Percentiles rank a stretch among this genome's conserved stretches.
phyloP scores from a whole-genome alignment of 163 green algal genomes.

The Chlamydomonas reinhardtii region DNA sequence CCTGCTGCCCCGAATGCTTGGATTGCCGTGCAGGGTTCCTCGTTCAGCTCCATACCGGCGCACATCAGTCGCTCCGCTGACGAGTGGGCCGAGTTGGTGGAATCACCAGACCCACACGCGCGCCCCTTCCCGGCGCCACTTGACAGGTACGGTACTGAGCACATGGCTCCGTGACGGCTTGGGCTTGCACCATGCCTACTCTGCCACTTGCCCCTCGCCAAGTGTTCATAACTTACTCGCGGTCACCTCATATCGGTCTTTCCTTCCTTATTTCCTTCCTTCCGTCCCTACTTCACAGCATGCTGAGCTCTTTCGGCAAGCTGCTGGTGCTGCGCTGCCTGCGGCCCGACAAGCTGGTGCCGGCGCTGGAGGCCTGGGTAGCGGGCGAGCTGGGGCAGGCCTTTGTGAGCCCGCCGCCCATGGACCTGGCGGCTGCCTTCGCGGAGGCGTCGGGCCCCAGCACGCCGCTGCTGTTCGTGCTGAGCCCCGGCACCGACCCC shows the following conservation, averaged over 20 bases:
- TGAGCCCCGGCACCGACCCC: slow-evolving; percentile 80
- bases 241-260: no score
- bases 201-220: no score
- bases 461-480: slow-evolving; percentile 83
- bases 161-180: no score
- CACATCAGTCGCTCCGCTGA: slow-evolving; percentile 1
- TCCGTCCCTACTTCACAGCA: not conserved
- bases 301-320: not conserved
- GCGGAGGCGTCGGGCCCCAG: slow-evolving; percentile 11
- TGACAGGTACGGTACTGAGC: slow-evolving; percentile 28
- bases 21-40: not conserved
- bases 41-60: slow-evolving; percentile 40
- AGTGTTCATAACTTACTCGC: no score
- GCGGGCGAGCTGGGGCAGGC: slow-evolving; percentile 43
- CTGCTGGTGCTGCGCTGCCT: slow-evolving; percentile 68
- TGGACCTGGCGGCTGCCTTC: slow-evolving; percentile 66
- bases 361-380: slow-evolving; percentile 70
- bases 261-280: no score
- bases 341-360: slow-evolving; percentile 82
- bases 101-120: slow-evolving; percentile 70
- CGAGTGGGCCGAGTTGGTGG: slow-evolving; percentile 67
- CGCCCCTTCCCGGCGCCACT: slow-evolving; percentile 66
- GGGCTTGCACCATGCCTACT: no score
- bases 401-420: slow-evolving; percentile 77
- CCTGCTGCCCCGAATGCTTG: no score